These are phyloP conservation scores for Tremellales sp. DNA, from an alignment of 1,284 basidiomycete genomes.

Conservation along the genomic window DNA sequence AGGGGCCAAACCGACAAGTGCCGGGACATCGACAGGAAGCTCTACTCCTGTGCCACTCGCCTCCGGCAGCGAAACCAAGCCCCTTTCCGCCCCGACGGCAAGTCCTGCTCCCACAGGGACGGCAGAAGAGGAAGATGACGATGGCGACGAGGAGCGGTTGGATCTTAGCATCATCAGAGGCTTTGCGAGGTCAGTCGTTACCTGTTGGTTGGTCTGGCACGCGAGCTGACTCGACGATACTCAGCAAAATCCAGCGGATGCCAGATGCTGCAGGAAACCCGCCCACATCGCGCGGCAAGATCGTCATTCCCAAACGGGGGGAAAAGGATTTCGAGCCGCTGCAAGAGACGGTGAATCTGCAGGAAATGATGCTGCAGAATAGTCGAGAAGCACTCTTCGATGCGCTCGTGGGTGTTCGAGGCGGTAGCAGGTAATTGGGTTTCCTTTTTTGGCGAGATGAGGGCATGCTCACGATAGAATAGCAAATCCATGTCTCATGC, in stretches of 20 bases:
- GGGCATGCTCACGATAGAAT: background rate
- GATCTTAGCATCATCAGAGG: slow-evolving; percentile 32
- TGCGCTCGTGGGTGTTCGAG: slow-evolving; percentile 67
- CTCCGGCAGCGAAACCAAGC: too few relatives aligned
- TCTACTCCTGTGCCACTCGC: too few relatives aligned
- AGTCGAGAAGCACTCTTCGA: slow-evolving; percentile 81
- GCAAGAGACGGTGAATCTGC: slow-evolving; percentile 57
- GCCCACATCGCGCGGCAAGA: slow-evolving; percentile 23
- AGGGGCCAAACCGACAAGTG: too few relatives aligned
- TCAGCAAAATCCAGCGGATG: slow-evolving; percentile 41
- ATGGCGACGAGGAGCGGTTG: slow-evolving; percentile 29
- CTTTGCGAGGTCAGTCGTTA: slow-evolving; percentile 29
- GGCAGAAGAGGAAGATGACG: slow-evolving; percentile 19
- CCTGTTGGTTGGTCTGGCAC: background rate
- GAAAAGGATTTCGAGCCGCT: slow-evolving; percentile 95
- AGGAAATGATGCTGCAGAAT: slow-evolving; percentile 68
- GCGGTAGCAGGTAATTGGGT: slow-evolving; percentile 62
- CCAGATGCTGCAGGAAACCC: slow-evolving; percentile 16
- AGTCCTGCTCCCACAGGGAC: background rate
- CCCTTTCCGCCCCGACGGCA: too few relatives aligned
- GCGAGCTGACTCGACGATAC: background rate
- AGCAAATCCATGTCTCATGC: slow-evolving; percentile 50
- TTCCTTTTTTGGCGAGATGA: background rate
- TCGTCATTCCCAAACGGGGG: slow-evolving; percentile 78
- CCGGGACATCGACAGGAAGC: too few relatives aligned